These are phyloP conservation scores for Trametes meyenii DNA, from an alignment of 768 basidiomycete genomes.

Conservation along the genomic window DNA sequence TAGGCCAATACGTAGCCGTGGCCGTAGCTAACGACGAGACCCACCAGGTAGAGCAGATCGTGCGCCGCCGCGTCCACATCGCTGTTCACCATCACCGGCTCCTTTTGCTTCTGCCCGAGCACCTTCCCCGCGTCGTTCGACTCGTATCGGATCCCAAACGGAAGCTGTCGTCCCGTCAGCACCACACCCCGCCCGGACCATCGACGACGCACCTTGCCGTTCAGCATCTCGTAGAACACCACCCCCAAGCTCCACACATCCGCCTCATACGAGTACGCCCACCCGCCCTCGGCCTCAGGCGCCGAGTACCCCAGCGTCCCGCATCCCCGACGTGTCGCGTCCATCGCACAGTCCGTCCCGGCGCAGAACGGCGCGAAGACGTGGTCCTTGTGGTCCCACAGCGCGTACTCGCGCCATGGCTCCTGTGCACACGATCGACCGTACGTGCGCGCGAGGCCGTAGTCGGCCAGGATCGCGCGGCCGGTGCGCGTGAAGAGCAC, in stretches of 20 bases:
- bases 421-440: conserved; percentile 1
- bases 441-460: conserved; percentile 33
- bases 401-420: conserved; percentile 5
- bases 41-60: conserved; percentile 8
- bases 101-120: not conserved
- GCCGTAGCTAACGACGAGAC: not conserved
- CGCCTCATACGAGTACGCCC: conserved; percentile 42
- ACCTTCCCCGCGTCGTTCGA: not conserved
- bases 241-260: conserved; percentile 50
- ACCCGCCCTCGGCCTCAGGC: conserved; percentile 41
- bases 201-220: conserved; percentile 11
- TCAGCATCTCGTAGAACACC: conserved; percentile 33
- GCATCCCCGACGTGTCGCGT: conserved; percentile 23
- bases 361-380: not conserved
- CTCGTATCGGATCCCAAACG: conserved; percentile 1
- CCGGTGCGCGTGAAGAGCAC: conserved; percentile 24
- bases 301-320: conserved; percentile 52
- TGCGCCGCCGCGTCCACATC: conserved; percentile 2
- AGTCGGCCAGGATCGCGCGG: conserved; percentile 28
- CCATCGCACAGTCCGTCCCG: not conserved
- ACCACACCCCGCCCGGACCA: not conserved
- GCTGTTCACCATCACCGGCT: not conserved
- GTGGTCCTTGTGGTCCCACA: conserved; percentile 22
- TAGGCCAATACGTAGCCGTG: no score
- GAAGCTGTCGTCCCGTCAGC: not conserved